Percentiles rank a stretch among this genome's conserved stretches.
These are phyloP conservation scores for Aspergillus sp. DNA, from an alignment of 2,329 filamentous ascomycete species.

Conservation along the genomic window DNA sequence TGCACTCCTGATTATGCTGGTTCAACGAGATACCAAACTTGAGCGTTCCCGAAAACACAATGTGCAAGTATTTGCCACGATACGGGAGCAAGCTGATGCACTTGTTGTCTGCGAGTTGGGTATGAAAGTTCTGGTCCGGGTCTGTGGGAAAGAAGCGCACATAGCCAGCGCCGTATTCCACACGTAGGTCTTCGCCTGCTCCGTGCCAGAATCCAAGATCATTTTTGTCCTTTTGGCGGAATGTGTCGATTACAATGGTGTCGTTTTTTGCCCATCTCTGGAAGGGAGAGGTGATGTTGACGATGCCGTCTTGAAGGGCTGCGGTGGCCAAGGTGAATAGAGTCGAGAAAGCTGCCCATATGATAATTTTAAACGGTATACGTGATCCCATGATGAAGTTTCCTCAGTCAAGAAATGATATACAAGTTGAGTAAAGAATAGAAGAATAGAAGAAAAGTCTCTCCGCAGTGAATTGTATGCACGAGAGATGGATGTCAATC, in stretches of 20 bases:
- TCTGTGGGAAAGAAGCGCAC: constrained; percentile 56
- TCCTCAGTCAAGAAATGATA: no score
- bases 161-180: constrained; percentile 48
- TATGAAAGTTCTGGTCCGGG: constrained; percentile 59
- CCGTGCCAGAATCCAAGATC: constrained; percentile 63
- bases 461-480: no score
- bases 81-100: constrained; percentile 56
- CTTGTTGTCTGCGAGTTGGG: constrained; percentile 48
- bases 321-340: no score
- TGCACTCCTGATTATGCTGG: constrained; percentile 61
- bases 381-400: no score
- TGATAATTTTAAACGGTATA: no score
- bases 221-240: constrained; percentile 50
- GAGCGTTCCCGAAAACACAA: constrained; percentile 58
- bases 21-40: constrained; percentile 62
- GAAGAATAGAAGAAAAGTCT: no score
- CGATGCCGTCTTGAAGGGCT: no score
- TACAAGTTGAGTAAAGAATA: no score
- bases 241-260: constrained; percentile 55
- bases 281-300: no score
- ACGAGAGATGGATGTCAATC: no score
- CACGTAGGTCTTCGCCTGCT: constrained; percentile 54
- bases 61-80: constrained; percentile 58
- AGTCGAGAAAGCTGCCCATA: no score
- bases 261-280: neutral